Evolutionary conservation across 2,329 filamentous ascomycete species (phyloP), one percentile per base, ranked within the genome.

Genomic region (Diplodia intermedia): DNA sequence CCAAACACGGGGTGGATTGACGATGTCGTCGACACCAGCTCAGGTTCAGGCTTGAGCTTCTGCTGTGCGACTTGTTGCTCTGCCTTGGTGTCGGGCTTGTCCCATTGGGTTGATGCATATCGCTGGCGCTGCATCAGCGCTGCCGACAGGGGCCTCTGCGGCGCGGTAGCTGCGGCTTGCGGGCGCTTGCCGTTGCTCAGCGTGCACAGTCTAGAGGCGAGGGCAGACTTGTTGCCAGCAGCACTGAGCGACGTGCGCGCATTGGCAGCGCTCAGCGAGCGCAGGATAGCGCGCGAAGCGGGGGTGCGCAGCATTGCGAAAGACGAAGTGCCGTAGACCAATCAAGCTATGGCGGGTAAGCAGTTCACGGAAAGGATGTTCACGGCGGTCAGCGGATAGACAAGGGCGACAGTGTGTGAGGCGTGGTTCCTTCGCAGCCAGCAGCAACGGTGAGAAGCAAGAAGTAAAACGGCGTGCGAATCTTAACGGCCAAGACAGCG

Each of bases 101-200:
- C 81, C 47, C 79, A 76, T 38, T 80, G 70, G 66, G 68, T 74
- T 18, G 71, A 72, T 8, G 75, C 38, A 47, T 65, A 65, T 11
- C 60, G 97, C 97, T 43, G 91, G 90, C 81, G 95, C 87, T 33
- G 91, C 87, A 38, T 38, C 50, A 66, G 8, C 31, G n/a, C 31
- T 14, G 29, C 40, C 12, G 53, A n/a, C 20, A 67, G 26, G 9
- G 76, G 76, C 72, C 73, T 77, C 36, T n/a, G 55, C 7, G 66
- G 15, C 57, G 71, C 69, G 8, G 74, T 62, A 11, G 75, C 69
- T 18, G 71, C 63, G 8, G 55, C 49, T 53, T 73, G 73, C 12
- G 75, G 75, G 70, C 72, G 69, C 71, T 70, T 71, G 52, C 65
- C 60, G 57, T 20, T 62, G 65, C 68, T 68, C 40, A 71, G 49